Percentiles rank a stretch among this genome's conserved stretches.
Evolutionary conservation across 306 rosid genomes (phyloP).

Genomic region (Gleditsia sinensis): DNA sequence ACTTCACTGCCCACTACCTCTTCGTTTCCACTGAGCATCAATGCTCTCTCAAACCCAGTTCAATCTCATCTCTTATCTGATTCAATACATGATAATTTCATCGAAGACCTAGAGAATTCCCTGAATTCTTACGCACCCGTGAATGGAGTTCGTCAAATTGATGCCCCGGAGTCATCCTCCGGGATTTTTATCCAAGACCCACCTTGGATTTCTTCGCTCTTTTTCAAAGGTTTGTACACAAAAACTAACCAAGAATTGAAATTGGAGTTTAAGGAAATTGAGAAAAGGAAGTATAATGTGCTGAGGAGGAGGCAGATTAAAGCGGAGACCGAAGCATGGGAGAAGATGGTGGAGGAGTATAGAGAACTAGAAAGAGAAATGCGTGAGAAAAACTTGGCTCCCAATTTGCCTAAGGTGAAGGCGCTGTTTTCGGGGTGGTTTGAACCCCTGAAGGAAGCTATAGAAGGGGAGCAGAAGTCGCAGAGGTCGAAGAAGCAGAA

Average conservation of each 20-base stretch:
- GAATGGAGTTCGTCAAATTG: conserved; percentile 36
- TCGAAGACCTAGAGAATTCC: conserved; percentile 51
- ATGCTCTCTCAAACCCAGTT: conserved; percentile 38
- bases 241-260: conserved; percentile 35
- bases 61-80: conserved; percentile 44
- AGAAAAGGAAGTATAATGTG: conserved; percentile 52
- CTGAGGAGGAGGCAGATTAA: conserved; percentile 76
- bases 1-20: conserved; percentile 40
- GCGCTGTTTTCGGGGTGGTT: conserved; percentile 75
- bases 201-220: conserved; percentile 69
- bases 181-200: conserved; percentile 69
- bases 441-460: conserved; percentile 75
- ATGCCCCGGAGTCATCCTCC: conserved; percentile 35
- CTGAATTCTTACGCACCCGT: conserved; percentile 36
- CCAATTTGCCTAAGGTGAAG: conserved; percentile 76
- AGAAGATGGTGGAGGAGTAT: conserved; percentile 81
- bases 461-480: conserved; percentile 61
- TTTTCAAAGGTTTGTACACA: conserved; percentile 55
- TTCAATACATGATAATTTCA: conserved; percentile 51
- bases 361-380: conserved; percentile 67
- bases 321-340: conserved; percentile 92
- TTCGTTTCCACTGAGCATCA: conserved; percentile 47
- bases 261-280: conserved; percentile 49
- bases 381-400: conserved; percentile 73
- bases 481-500: conserved; percentile 57